A percentile compares a stretch with the other conserved stretches of the same genome.
Conservation (phyloP, 2,329 filamentous ascomycete genomes). For the Aspergillus proliferans region DNA sequence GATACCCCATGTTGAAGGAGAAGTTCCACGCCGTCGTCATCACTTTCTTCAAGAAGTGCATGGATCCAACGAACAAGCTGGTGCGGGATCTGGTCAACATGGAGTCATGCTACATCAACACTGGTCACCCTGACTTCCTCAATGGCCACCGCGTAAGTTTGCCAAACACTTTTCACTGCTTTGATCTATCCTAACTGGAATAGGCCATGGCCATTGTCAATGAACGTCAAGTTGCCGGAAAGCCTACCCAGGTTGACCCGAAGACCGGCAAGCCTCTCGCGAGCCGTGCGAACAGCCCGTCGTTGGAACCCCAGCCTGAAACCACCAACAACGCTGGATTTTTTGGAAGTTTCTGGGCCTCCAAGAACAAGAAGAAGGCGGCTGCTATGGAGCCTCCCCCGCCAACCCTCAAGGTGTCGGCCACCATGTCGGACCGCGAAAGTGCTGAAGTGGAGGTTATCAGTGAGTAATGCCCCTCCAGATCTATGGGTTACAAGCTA, state of each 20-base stretch:
- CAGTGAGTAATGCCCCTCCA: conserved; percentile 55
- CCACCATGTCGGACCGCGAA: conserved; percentile 88
- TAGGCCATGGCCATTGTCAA: conserved; percentile 96
- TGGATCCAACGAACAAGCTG: conserved; percentile 97
- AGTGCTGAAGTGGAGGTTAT: conserved; percentile 96
- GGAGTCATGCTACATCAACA: conserved; percentile 98
- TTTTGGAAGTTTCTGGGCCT: conserved; percentile 97
- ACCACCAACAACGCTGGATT: conserved; percentile 65
- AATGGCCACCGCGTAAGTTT: conserved; percentile 76
- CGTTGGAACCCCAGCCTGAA: conserved; percentile 53
- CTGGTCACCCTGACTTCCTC: conserved; percentile 93
- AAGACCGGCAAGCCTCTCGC: conserved; percentile 97
- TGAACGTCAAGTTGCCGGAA: conserved; percentile 72
- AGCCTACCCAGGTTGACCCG: conserved; percentile 91
- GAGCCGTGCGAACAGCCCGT: conserved; percentile 69
- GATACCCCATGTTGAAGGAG: conserved; percentile 93
- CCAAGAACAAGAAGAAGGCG: conserved; percentile 99
- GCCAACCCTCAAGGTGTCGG: conserved; percentile 85
- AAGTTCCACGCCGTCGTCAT: conserved; percentile 94
- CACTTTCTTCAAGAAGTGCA: conserved; percentile 92
- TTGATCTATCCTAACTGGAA: conserved; percentile 12
- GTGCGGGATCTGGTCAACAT: conserved; percentile 88
- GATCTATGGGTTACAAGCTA: conserved; percentile 6
- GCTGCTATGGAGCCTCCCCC: conserved; percentile 98
- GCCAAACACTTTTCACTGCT: neutral